Evolutionary conservation across 495 filamentous ascomycete species (phyloP).

Genomic region (Corynascus novoguineensis): DNA sequence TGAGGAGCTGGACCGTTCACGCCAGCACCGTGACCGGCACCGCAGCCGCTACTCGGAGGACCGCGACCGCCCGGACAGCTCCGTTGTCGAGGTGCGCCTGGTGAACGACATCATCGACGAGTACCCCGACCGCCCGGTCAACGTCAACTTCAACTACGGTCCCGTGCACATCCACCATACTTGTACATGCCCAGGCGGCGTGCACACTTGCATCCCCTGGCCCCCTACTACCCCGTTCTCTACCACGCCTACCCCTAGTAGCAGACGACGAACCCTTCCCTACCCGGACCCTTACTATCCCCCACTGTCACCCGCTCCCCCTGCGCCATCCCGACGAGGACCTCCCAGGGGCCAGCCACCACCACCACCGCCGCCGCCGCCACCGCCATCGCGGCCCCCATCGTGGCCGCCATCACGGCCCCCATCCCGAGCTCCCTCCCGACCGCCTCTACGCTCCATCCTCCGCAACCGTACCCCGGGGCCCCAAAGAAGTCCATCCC

Average conservation of each 20-base stretch:
- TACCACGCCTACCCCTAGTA: neutral
- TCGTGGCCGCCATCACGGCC: too few species aligned
- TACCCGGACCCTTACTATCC: neutral
- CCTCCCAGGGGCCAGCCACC: neutral
- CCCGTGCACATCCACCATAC: slow-evolving; percentile 9
- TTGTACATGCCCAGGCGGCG: neutral
- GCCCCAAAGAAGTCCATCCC: neutral
- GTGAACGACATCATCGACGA: slow-evolving; percentile 4
- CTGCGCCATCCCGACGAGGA: neutral
- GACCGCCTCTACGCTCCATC: neutral
- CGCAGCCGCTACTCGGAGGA: neutral
- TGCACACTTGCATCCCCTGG: neutral
- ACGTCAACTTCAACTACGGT: slow-evolving; percentile 16
- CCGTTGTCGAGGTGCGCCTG: slow-evolving; percentile 1
- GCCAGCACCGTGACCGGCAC: neutral
- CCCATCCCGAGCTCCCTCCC: neutral
- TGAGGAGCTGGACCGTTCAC: neutral
- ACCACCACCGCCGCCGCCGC: too few species aligned
- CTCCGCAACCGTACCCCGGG: neutral
- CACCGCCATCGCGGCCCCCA: too few species aligned
- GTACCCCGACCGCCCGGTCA: slow-evolving; percentile 6
- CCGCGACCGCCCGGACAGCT: neutral
- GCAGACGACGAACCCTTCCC: neutral
- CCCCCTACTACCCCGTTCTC: neutral
- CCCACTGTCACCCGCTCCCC: neutral